A percentile compares a stretch with the other conserved stretches of the same genome.
phyloP scores from a whole-genome alignment of 2,329 filamentous ascomycete genomes.

The Didymella keratinophila region DNA sequence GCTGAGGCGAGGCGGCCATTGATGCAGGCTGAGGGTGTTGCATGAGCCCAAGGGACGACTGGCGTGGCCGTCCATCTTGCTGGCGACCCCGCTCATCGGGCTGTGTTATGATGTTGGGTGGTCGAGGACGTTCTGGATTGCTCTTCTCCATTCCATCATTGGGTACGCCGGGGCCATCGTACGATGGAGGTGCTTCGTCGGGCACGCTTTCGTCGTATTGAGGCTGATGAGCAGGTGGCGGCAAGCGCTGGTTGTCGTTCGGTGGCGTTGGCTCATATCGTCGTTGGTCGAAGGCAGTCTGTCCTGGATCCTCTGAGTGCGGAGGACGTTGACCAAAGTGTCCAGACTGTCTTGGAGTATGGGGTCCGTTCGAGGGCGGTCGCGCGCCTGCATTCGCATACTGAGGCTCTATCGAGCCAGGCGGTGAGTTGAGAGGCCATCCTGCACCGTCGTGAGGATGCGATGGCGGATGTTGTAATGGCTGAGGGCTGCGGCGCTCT shows the following conservation, averaged over 20 bases:
- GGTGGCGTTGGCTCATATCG: constrained; percentile 17
- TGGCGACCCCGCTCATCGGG: constrained; percentile 13
- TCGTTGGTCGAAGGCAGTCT: constrained; percentile 10
- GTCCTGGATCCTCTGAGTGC: constrained; percentile 14
- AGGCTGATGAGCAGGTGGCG: constrained; percentile 12
- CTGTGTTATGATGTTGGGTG: constrained; percentile 42
- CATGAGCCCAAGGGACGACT: constrained; percentile 45
- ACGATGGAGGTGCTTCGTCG: constrained; percentile 47
- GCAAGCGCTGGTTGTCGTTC: constrained; percentile 10
- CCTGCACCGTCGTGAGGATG: constrained; percentile 28
- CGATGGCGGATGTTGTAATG: constrained; percentile 34
- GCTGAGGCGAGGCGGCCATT: constrained; percentile 50
- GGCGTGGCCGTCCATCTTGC: constrained; percentile 39
- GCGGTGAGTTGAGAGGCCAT: constrained; percentile 40
- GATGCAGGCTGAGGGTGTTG: constrained; percentile 51
- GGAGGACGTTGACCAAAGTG: constrained; percentile 20
- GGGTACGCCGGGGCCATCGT: constrained; percentile 41
- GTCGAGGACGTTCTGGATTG: constrained; percentile 37
- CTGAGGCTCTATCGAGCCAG: constrained; percentile 34
- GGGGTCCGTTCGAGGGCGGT: constrained; percentile 35
- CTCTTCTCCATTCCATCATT: constrained; percentile 45
- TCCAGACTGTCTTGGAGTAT: constrained; percentile 31
- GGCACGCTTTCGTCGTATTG: constrained; percentile 34
- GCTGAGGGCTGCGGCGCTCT: constrained; percentile 24
- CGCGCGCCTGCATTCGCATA: constrained; percentile 32